Evolutionary conservation across 2,329 filamentous ascomycete genomes (phyloP).

Genomic region (Paramyrothecium sp.): DNA sequence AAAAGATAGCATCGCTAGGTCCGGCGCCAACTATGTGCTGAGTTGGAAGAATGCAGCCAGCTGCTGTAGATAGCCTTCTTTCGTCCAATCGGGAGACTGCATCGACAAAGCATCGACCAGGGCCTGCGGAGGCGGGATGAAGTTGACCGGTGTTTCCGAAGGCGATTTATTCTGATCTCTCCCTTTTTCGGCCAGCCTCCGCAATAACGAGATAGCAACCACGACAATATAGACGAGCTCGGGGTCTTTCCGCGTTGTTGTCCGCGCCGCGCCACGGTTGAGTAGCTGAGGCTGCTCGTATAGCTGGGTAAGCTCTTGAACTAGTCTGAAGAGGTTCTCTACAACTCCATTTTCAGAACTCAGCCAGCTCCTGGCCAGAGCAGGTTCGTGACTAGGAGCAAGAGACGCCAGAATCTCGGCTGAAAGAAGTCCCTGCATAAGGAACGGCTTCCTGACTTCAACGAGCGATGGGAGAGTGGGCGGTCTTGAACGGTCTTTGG

Average conservation of each 20-base stretch:
- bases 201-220: conserved; percentile 66
- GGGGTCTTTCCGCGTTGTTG: conserved; percentile 40
- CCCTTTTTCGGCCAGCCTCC: conserved; percentile 66
- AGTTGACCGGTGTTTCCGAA: conserved; percentile 54
- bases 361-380: conserved; percentile 77
- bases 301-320: conserved; percentile 68
- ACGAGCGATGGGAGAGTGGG: conserved; percentile 64
- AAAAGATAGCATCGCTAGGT: background rate
- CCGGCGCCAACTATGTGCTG: background rate
- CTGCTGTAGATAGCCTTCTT: conserved; percentile 66
- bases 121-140: conserved; percentile 65
- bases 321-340: conserved; percentile 72
- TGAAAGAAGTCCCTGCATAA: conserved; percentile 89
- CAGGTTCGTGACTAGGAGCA: conserved; percentile 67
- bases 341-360: conserved; percentile 82
- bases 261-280: conserved; percentile 26
- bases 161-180: conserved; percentile 52
- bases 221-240: conserved; percentile 64
- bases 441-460: conserved; percentile 79
- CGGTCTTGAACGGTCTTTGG: conserved; percentile 49
- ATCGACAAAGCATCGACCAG: conserved; percentile 67
- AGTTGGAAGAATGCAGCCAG: conserved; percentile 54
- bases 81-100: conserved; percentile 59
- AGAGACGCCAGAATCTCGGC: conserved; percentile 84
- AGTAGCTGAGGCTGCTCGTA: conserved; percentile 48